Conservation (phyloP, 371 early-diverging fungal genomes). For the Syncephalastrum contaminatum region DNA sequence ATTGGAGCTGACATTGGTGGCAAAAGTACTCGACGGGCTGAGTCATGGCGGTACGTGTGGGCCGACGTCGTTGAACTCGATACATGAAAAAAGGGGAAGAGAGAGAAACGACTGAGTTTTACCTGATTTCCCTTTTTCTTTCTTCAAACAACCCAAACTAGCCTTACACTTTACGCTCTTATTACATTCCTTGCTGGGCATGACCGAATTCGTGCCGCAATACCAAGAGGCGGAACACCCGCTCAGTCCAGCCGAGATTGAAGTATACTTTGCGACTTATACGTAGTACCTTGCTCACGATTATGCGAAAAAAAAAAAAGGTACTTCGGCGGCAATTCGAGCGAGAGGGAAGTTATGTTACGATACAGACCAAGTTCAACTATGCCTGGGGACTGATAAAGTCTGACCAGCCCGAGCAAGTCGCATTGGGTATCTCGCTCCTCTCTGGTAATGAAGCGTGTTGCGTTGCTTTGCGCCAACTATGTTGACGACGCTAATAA, state of each 20-base stretch:
- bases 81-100: too few species aligned
- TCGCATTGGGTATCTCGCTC: slow-evolving; percentile 75
- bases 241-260: slow-evolving; percentile 36
- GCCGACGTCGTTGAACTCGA: too few species aligned
- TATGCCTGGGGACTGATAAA: slow-evolving; percentile 93
- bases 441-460: slow-evolving; percentile 60
- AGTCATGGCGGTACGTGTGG: too few species aligned
- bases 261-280: slow-evolving; percentile 17
- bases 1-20: too few species aligned
- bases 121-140: too few species aligned
- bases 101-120: too few species aligned
- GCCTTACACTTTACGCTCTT: too few species aligned
- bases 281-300: background rate
- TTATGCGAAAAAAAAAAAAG: slow-evolving; percentile 23
- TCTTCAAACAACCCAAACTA: too few species aligned
- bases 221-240: slow-evolving; percentile 42
- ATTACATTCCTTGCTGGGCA: background rate
- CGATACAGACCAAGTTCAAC: slow-evolving; percentile 93
- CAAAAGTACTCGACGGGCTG: too few species aligned
- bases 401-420: slow-evolving; percentile 62
- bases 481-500: background rate
- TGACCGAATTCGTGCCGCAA: slow-evolving; percentile 32
- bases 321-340: slow-evolving; percentile 73
- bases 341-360: slow-evolving; percentile 63
- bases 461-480: background rate